These are phyloP conservation scores for Neoscytalidium dimidiatum DNA, from an alignment of 2,329 filamentous ascomycete genomes.

Conservation along the genomic window DNA sequence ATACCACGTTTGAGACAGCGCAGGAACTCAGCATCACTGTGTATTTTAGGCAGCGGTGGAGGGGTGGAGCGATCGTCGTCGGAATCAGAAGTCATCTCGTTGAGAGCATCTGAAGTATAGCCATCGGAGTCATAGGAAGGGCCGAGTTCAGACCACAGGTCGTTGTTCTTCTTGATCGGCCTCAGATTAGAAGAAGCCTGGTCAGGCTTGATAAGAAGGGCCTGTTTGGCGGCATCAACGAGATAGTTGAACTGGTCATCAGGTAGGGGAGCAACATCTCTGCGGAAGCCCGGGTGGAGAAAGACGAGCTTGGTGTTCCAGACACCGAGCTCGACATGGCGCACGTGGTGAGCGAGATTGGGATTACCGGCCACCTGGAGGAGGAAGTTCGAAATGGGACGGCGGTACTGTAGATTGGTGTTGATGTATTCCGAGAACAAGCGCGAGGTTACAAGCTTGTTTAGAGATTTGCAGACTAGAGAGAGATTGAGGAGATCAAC, in stretches of 20 bases:
- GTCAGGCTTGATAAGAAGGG: background rate
- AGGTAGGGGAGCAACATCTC: background rate
- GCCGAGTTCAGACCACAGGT: background rate
- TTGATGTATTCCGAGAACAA: slow-evolving; percentile 13
- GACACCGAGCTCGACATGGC: slow-evolving; percentile 3
- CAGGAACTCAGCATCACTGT: slow-evolving; percentile 3
- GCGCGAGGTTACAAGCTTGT: background rate
- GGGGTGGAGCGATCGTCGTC: background rate
- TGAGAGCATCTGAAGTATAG: background rate
- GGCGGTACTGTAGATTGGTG: slow-evolving; percentile 7
- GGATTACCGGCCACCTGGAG: background rate
- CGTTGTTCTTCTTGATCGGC: slow-evolving; percentile 1
- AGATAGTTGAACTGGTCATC: background rate
- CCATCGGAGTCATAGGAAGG: background rate
- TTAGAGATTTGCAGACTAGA: slow-evolving; percentile 7
- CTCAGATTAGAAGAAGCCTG: background rate
- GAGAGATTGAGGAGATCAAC: slow-evolving; percentile 18
- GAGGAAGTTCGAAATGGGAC: slow-evolving; percentile 1
- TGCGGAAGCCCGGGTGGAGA: background rate
- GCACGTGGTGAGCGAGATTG: slow-evolving; percentile 4
- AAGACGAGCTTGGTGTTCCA: slow-evolving; percentile 10
- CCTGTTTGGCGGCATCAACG: background rate
- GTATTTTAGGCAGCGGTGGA: background rate
- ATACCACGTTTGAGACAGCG: background rate
- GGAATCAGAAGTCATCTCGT: background rate